Base-by-base conservation (phyloP, 306 rosid genomes). In the Albizia julibrissin region DNA sequence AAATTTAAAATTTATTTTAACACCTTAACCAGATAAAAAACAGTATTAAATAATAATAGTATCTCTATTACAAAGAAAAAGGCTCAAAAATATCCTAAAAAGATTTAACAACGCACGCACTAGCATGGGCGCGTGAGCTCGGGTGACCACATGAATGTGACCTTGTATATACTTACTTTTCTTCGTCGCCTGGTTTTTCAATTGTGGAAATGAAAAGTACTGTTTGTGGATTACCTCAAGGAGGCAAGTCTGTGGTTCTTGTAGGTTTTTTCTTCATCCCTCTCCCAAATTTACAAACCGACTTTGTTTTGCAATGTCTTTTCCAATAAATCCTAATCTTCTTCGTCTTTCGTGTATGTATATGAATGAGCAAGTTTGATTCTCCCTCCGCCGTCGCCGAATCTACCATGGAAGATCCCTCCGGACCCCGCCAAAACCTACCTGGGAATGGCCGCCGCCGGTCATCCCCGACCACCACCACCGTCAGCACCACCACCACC, bases 351-450 rank as follows among this genome's bases (percentile, higher is more conserved):
- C 72, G 74, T 58, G 86, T 74, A 73, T 50, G 84, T 73, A 69
- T 40, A 21, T 40, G 74, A 69, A 85, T 86, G 90, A 84, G 74
- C 84, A 70, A 91, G 13, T 72, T 72, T 29, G 81, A 88, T 50
- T 88, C 87, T 68, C 84, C 80, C 19, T 61, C 84, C 74, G 80
- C 79, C 71, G 80, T 85, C 74, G 71, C 85, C 18, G 78, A 78
- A 13, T 78, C 89, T 52, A 10, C 83, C 77, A 86, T 86, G 91
- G 89, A 84, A 82, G 75, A 78, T 16, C 59, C 27, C 65, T 79
- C 86, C 80, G 42, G 19, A 27, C 52, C 19, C 77, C 81, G 49
- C 79, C 84, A 29, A 24, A 44, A 26, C 75, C 75, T 43, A 13
- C 15, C 27, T 77, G 76, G 66, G 77, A 86, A 89, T 54, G 18